Conservation (phyloP, 148 eudicot genomes). For the Tetragonia tetragonoides region DNA sequence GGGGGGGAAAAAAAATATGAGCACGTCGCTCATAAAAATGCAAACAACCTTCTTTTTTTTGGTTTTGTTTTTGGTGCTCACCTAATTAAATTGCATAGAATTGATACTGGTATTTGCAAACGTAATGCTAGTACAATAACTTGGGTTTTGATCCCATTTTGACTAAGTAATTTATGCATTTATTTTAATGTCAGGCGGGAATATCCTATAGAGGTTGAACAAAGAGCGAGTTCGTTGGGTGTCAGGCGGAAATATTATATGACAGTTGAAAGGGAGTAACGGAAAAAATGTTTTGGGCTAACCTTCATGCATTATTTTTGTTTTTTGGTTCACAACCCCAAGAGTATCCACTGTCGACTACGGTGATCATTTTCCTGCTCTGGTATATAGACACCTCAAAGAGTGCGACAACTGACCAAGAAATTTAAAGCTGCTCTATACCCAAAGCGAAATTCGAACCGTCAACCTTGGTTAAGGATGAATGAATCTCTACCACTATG, state of each 20-base stretch:
- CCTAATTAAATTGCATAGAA: too few relatives aligned
- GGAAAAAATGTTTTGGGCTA: neutral
- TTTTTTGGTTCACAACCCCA: too few relatives aligned
- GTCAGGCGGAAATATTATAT: conserved; percentile 13
- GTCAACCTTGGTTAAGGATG: too few relatives aligned
- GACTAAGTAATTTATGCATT: conserved; percentile 12
- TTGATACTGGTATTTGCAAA: neutral
- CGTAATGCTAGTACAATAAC: conserved; percentile 8
- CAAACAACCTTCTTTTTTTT: neutral
- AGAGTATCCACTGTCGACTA: too few relatives aligned
- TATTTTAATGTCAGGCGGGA: conserved; percentile 13
- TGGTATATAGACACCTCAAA: too few relatives aligned
- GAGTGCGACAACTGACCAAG: too few relatives aligned
- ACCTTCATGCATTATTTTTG: neutral
- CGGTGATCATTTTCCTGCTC: too few relatives aligned
- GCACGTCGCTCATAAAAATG: conserved; percentile 21
- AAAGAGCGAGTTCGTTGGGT: too few relatives aligned
- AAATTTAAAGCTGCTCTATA: too few relatives aligned
- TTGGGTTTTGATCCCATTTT: conserved; percentile 3
- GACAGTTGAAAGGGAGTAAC: neutral
- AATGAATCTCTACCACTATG: too few relatives aligned
- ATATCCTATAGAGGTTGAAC: conserved; percentile 5
- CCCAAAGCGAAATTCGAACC: too few relatives aligned
- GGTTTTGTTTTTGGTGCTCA: too few relatives aligned
- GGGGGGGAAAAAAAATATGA: conserved; percentile 10